phyloP scores from a whole-genome alignment of 805 yeast genomes.

The Yamadazyma tumulicola region DNA sequence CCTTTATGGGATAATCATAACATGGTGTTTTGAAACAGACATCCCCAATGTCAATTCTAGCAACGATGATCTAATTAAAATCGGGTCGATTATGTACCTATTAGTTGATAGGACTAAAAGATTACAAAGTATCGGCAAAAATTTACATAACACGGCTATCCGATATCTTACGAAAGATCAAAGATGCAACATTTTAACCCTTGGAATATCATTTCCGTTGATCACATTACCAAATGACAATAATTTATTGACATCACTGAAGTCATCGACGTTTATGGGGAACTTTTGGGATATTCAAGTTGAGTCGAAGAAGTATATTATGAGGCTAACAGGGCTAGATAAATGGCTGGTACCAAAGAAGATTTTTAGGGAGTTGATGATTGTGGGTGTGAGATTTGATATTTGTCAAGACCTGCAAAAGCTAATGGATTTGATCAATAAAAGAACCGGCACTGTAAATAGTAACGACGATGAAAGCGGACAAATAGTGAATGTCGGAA shows the following conservation, averaged over 20 bases:
- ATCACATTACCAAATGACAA: constrained; percentile 27
- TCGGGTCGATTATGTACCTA: constrained; percentile 45
- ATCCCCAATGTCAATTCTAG: constrained; percentile 12
- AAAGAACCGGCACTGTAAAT: constrained; percentile 11
- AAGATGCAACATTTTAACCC: constrained; percentile 33
- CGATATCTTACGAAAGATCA: constrained; percentile 45
- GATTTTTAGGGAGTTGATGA: constrained; percentile 51
- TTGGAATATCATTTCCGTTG: constrained; percentile 50
- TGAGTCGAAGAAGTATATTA: constrained; percentile 24
- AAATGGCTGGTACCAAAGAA: constrained; percentile 54
- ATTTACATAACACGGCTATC: constrained; percentile 50
- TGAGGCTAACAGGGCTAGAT: constrained; percentile 40
- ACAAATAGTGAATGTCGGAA: constrained; percentile 4
- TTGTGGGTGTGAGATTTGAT: constrained; percentile 56
- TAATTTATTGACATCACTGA: constrained; percentile 17
- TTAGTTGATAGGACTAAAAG: constrained; percentile 54
- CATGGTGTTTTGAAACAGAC: constrained; percentile 44
- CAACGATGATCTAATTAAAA: constrained; percentile 8
- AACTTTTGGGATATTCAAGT: constrained; percentile 34
- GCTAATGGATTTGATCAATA: constrained; percentile 37
- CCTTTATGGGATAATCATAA: constrained; percentile 50
- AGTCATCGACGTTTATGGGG: constrained; percentile 30
- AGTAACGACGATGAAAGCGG: constrained; percentile 7
- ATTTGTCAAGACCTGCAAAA: constrained; percentile 44
- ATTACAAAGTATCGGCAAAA: constrained; percentile 52